phyloP scores from a whole-genome alignment of 805 yeast species.

The Metschnikowia orientalis region DNA sequence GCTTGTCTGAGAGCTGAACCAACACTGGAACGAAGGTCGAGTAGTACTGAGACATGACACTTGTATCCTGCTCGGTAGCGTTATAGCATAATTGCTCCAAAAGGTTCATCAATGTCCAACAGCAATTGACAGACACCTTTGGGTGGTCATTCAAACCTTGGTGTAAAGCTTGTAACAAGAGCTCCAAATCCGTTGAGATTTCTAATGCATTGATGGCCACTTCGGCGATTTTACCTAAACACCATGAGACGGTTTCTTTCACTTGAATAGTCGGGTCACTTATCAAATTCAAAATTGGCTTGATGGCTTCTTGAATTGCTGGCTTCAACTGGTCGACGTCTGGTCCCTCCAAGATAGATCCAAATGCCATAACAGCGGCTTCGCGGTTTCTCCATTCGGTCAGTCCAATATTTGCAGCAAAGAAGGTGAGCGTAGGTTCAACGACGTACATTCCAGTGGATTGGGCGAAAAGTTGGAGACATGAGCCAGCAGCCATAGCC shows the following conservation, averaged over 20 bases:
- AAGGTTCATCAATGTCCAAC: constrained; percentile 94
- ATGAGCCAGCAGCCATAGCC: constrained; percentile 98
- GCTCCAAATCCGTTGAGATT: constrained; percentile 58
- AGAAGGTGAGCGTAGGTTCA: constrained; percentile 79
- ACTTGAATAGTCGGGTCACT: constrained; percentile 77
- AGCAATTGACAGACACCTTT: constrained; percentile 91
- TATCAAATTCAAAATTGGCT: constrained; percentile 71
- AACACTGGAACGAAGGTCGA: constrained; percentile 64
- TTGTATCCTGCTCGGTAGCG: constrained; percentile 45
- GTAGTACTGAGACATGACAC: constrained; percentile 73
- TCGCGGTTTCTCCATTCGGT: constrained; percentile 80
- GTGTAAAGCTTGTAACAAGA: constrained; percentile 66
- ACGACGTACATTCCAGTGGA: constrained; percentile 83
- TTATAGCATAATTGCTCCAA: constrained; percentile 72
- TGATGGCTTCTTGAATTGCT: constrained; percentile 76
- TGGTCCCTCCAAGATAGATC: constrained; percentile 94
- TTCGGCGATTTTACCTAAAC: constrained; percentile 94
- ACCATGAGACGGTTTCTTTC: constrained; percentile 97
- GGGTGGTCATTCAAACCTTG: constrained; percentile 88
- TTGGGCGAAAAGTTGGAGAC: constrained; percentile 90
- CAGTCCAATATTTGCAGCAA: constrained; percentile 61
- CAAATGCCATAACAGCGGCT: constrained; percentile 99
- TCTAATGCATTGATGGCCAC: constrained; percentile 74
- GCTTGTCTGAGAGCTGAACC: constrained; percentile 60
- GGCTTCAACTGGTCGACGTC: constrained; percentile 62